Conservation (phyloP, 305 asterid genomes). For the Ruellia speciosa region DNA sequence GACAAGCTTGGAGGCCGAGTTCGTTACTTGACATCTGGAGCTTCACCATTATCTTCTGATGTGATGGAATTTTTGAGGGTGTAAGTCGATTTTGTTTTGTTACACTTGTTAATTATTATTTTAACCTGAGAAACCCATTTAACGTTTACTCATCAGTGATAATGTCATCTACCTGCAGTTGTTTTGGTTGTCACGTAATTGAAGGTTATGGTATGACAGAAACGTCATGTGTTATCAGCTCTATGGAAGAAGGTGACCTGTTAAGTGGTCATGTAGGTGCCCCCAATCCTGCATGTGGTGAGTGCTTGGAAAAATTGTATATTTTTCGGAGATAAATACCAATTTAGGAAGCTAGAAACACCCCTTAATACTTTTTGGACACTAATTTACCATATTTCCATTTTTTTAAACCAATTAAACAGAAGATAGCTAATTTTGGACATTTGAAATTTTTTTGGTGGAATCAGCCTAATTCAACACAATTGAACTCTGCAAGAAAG, state of each 20-base stretch:
- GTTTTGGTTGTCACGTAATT: conserved; percentile 77
- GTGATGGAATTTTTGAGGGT: conserved; percentile 91
- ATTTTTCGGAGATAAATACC: not conserved
- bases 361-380: no score
- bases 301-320: conserved; percentile 20
- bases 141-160: conserved; percentile 7
- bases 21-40: conserved; percentile 88
- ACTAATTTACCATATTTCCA: no score
- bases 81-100: conserved; percentile 41
- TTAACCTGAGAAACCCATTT: conserved; percentile 12
- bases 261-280: conserved; percentile 87
- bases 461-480: no score
- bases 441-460: no score
- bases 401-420: no score
- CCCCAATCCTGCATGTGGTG: conserved; percentile 96
- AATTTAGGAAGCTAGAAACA: no score
- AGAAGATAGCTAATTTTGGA: no score
- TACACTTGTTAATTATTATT: conserved; percentile 6
- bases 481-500: no score
- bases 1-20: conserved; percentile 94
- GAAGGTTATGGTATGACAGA: conserved; percentile 99
- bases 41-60: conserved; percentile 95
- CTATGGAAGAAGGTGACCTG: conserved; percentile 67
- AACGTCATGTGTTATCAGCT: conserved; percentile 84
- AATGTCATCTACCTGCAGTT: conserved; percentile 34